These are phyloP conservation scores for Coemansia sp. DNA, from an alignment of 192 early-diverging fungal species.

Conservation along the genomic window DNA sequence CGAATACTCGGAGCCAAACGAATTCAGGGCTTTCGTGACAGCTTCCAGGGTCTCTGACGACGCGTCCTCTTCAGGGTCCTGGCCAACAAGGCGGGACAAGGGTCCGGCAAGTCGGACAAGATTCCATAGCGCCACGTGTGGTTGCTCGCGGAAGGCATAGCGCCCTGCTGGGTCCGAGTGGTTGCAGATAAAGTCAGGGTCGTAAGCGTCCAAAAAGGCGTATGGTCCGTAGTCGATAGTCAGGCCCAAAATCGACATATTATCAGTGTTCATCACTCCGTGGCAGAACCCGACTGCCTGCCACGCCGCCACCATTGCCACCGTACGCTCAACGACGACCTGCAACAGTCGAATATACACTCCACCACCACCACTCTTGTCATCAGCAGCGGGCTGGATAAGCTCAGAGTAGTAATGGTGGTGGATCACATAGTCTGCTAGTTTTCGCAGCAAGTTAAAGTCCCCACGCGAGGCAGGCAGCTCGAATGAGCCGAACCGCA, in stretches of 20 bases:
- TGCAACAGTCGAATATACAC: slow-evolving; percentile 60
- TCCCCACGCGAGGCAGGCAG: slow-evolving; percentile 72
- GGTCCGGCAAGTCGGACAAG: slow-evolving; percentile 67
- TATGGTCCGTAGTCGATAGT: slow-evolving; percentile 90
- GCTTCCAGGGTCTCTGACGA: slow-evolving; percentile 22
- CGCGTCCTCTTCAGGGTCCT: slow-evolving; percentile 14
- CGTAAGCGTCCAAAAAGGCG: slow-evolving; percentile 80
- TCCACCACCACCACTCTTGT: background rate
- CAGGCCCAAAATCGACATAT: slow-evolving; percentile 80
- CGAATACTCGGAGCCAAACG: slow-evolving; percentile 53
- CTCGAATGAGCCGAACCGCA: slow-evolving; percentile 89
- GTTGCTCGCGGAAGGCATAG: slow-evolving; percentile 77
- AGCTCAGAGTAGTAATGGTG: slow-evolving; percentile 58
- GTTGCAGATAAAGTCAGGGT: slow-evolving; percentile 79
- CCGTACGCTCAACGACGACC: slow-evolving; percentile 62
- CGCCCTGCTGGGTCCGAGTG: slow-evolving; percentile 74
- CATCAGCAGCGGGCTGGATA: slow-evolving; percentile 11
- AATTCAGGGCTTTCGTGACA: slow-evolving; percentile 52
- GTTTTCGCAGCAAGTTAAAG: slow-evolving; percentile 42
- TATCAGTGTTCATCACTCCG: slow-evolving; percentile 93
- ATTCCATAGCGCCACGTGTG: slow-evolving; percentile 81
- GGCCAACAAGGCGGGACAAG: slow-evolving; percentile 58
- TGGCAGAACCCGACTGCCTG: slow-evolving; percentile 79
- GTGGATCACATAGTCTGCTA: slow-evolving; percentile 74
- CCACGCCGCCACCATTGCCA: slow-evolving; percentile 75